A percentile compares a stretch with the other conserved stretches of the same genome.
phyloP scores from a whole-genome alignment of 129 eudicot genomes.

The Apium graveolens region DNA sequence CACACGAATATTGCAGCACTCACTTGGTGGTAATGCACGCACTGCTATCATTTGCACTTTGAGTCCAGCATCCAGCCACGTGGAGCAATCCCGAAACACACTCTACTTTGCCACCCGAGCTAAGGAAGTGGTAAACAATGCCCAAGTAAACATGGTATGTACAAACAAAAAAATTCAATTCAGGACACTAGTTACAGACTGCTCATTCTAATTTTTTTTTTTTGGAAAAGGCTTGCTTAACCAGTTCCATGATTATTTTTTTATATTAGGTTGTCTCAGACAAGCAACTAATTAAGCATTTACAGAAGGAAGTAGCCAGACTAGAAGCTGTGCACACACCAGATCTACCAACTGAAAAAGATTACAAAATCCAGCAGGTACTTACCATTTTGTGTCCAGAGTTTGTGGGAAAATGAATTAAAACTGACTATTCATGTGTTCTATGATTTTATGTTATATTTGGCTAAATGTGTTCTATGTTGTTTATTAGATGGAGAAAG shows the following conservation, averaged over 20 bases:
- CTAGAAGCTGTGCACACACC: slow-evolving; percentile 92
- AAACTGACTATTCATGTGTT: neutral
- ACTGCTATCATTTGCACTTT: slow-evolving; percentile 95
- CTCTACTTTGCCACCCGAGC: slow-evolving; percentile 95
- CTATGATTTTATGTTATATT: neutral
- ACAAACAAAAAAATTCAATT: neutral
- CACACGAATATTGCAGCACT: slow-evolving; percentile 93
- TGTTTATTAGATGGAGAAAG: slow-evolving; percentile 69
- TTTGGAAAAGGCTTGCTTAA: neutral
- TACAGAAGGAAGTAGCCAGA: slow-evolving; percentile 95
- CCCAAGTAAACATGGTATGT: slow-evolving; percentile 94
- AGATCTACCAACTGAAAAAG: slow-evolving; percentile 66
- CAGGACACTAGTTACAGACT: neutral
- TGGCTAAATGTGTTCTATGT: neutral
- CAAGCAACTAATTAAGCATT: slow-evolving; percentile 82
- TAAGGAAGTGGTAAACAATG: slow-evolving; percentile 93
- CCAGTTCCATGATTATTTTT: neutral
- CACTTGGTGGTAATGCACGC: slow-evolving; percentile 96
- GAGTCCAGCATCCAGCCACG: slow-evolving; percentile 95
- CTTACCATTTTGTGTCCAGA: neutral
- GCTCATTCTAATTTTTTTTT: neutral
- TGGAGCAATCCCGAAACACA: slow-evolving; percentile 85
- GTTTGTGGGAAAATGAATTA: neutral
- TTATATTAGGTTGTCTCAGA: slow-evolving; percentile 69
- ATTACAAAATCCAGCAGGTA: slow-evolving; percentile 71